phyloP scores from a whole-genome alignment of 768 basidiomycete species.

The Pisolithus tinctorius region DNA sequence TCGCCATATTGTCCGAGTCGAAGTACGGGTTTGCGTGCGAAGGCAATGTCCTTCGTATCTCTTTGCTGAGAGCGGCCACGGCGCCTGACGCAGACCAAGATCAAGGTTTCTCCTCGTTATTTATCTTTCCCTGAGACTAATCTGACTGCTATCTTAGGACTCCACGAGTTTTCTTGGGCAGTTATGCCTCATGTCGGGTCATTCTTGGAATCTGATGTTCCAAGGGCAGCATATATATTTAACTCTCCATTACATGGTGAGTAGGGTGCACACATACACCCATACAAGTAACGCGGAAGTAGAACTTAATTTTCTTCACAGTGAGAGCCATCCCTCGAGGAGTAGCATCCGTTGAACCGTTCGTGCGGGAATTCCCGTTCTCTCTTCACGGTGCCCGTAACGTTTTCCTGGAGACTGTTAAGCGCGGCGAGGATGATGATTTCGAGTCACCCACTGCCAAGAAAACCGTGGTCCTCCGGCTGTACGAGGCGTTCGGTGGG shows the following conservation, averaged over 20 bases:
- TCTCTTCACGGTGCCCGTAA: slow-evolving; percentile 63
- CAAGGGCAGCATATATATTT: slow-evolving; percentile 72
- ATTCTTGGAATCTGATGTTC: slow-evolving; percentile 89
- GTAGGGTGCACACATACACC: slow-evolving; percentile 19
- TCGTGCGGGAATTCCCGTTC: slow-evolving; percentile 50
- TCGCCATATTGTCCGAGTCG: slow-evolving; percentile 89
- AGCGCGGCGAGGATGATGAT: slow-evolving; percentile 85
- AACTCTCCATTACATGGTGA: slow-evolving; percentile 74
- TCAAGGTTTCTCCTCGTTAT: slow-evolving; percentile 47
- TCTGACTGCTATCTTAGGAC: slow-evolving; percentile 34
- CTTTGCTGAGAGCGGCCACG: slow-evolving; percentile 85
- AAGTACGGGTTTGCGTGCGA: slow-evolving; percentile 90
- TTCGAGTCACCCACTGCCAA: slow-evolving; percentile 21
- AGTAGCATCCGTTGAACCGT: slow-evolving; percentile 6
- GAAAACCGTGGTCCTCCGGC: slow-evolving; percentile 66
- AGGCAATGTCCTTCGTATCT: slow-evolving; percentile 83
- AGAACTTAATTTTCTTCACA: slow-evolving; percentile 5
- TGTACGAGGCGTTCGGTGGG: slow-evolving; percentile 95
- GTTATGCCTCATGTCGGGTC: slow-evolving; percentile 84
- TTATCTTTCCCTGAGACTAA: neutral
- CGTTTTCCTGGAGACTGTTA: slow-evolving; percentile 89
- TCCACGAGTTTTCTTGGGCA: slow-evolving; percentile 83
- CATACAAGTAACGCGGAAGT: neutral
- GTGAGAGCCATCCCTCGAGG: slow-evolving; percentile 21
- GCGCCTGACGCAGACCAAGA: slow-evolving; percentile 90